phyloP scores from a whole-genome alignment of 495 filamentous ascomycete genomes.

The Neurospora sp. region DNA sequence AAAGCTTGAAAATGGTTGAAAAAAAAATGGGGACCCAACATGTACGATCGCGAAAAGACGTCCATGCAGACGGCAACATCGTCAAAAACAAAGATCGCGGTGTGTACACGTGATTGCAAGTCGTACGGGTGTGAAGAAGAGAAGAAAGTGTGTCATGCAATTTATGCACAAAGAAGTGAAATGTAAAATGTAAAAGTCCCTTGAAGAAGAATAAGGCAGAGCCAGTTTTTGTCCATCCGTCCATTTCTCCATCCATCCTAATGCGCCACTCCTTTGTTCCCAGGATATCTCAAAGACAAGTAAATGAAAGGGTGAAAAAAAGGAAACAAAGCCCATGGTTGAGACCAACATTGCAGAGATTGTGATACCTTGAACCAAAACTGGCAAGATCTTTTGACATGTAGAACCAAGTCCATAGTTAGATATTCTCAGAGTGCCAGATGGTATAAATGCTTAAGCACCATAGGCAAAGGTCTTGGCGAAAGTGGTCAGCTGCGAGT shows the following conservation, averaged over 20 bases:
- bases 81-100: not conserved
- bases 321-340: not conserved
- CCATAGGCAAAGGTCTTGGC: constrained; percentile 36
- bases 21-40: not conserved
- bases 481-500: constrained; percentile 22
- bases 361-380: not conserved
- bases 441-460: constrained; percentile 7
- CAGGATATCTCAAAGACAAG: not conserved
- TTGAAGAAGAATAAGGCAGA: not conserved
- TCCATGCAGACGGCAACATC: not conserved
- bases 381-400: not conserved
- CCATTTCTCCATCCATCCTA: not conserved
- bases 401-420: not conserved
- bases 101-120: not conserved
- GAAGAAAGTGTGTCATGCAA: not conserved
- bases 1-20: not conserved
- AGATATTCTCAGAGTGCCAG: constrained; percentile 1
- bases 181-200: not conserved
- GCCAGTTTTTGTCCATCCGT: not conserved
- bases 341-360: not conserved
- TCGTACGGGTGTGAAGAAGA: not conserved
- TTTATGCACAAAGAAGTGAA: not conserved
- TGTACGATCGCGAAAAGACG: not conserved
- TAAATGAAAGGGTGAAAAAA: constrained; percentile 1
- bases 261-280: not conserved